phyloP scores from a whole-genome alignment of 495 filamentous ascomycete species.

The Diplogelasinospora grovesii region DNA sequence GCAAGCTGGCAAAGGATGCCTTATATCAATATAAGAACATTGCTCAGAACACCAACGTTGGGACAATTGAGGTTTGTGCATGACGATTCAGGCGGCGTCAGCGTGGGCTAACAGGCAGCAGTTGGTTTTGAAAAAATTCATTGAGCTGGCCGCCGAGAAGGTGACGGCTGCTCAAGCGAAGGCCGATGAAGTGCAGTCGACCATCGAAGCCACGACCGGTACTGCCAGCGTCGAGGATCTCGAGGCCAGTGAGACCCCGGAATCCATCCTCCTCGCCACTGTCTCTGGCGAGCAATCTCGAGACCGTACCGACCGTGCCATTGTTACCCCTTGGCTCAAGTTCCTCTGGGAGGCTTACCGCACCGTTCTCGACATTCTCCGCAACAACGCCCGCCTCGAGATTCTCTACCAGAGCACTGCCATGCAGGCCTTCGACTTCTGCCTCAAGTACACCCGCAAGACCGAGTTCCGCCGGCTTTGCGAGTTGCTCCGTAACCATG shows the following conservation, averaged over 20 bases:
- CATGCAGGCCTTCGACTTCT: constrained; percentile 97
- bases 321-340: constrained; percentile 98
- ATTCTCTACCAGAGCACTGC: constrained; percentile 97
- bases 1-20: constrained; percentile 96
- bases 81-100: constrained; percentile 5
- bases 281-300: constrained; percentile 96
- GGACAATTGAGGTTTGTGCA: constrained; percentile 75
- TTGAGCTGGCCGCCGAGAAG: constrained; percentile 92
- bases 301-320: constrained; percentile 93
- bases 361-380: constrained; percentile 93
- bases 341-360: constrained; percentile 99
- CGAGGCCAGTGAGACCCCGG: constrained; percentile 93
- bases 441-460: constrained; percentile 95
- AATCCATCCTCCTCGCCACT: constrained; percentile 94
- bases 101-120: constrained; percentile 30
- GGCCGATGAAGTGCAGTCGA: constrained; percentile 89
- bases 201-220: constrained; percentile 64
- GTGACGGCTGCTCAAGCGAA: constrained; percentile 93
- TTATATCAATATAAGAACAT: constrained; percentile 99
- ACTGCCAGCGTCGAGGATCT: constrained; percentile 77
- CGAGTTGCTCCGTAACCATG: constrained; percentile 95
- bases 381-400: constrained; percentile 97
- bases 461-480: constrained; percentile 98
- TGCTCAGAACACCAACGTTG: constrained; percentile 96
- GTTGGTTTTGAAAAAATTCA: constrained; percentile 93